Evolutionary conservation across 768 basidiomycete genomes (phyloP), one percentile per base, ranked within the genome.

Genomic region (Russula emetica): DNA sequence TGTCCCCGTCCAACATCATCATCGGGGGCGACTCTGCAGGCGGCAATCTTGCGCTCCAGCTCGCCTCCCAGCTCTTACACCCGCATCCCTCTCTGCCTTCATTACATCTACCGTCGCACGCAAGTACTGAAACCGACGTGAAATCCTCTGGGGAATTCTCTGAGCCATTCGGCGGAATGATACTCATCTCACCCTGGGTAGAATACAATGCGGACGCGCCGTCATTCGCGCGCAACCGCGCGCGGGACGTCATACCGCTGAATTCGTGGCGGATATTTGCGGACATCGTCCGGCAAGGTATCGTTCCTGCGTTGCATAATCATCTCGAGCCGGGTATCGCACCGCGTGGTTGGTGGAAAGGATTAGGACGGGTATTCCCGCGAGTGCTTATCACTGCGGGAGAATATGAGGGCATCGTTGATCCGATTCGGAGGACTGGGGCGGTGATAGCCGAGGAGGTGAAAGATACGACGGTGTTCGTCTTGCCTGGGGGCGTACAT

Each of bases 11-110:
- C 13, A 64, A 67, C n/a, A 69, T 71, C n/a, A 60, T 58, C 47
- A 47, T 71, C 30, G 66, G 62, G 1, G 70, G 70, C 28, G 44
- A 58, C 30, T 58, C 56, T 2, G 56, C 56, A 34, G 56, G 56
- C 8, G 56, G 55, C 16, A 71, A 70, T 58, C 45, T 71, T 9
- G 52, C 58, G 8, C 11, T 71, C 9, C 70, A 71, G 55, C 57
- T 69, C 16, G 51, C 66, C 1, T 45, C 61, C 1, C 68, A 66
- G 30, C 13, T 69, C 10, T 55, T 71, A 0, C 68, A 71, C 8
- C 66, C 70, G 0, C 66, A 64, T 2, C 26, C 64, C 2, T 55
- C 63, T 18, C 42, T 66, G 11, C 40, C 55, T 1, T 38, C 22
- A n/a, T 2, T 36, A 2, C 53, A 8, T 38, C 14, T 9, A 10